phyloP scores from a whole-genome alignment of 768 basidiomycete genomes.

The Mycena floridula region DNA sequence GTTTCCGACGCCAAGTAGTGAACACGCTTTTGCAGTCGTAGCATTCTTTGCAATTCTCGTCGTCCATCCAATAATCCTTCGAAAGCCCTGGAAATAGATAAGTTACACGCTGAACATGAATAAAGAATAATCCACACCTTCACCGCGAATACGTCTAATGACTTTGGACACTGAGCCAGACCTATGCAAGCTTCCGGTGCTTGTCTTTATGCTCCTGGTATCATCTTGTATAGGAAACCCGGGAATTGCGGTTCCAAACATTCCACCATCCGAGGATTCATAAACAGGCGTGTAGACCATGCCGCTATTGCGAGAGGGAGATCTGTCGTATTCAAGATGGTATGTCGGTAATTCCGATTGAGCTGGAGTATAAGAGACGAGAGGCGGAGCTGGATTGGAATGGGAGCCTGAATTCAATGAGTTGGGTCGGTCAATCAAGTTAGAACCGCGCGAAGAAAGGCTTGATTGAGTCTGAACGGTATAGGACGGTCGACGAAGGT shows the following conservation, averaged over 20 bases:
- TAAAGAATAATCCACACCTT: conserved; percentile 45
- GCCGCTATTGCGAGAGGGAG: conserved; percentile 42
- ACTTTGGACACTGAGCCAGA: conserved; percentile 87
- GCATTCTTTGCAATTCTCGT: conserved; percentile 91
- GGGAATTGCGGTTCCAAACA: conserved; percentile 75
- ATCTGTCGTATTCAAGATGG: conserved; percentile 55
- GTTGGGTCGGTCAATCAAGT: conserved; percentile 56
- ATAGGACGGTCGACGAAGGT: conserved; percentile 58
- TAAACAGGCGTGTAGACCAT: conserved; percentile 44
- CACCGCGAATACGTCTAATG: conserved; percentile 84
- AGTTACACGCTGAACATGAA: conserved; percentile 4
- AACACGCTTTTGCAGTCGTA: conserved; percentile 95
- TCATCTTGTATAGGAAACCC: conserved; percentile 93
- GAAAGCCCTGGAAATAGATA: conserved; percentile 55
- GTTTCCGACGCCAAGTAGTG: conserved; percentile 90
- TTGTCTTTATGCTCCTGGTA: conserved; percentile 77
- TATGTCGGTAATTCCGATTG: conserved; percentile 75
- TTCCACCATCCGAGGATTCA: conserved; percentile 48
- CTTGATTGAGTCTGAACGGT: conserved; percentile 39
- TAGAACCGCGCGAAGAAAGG: conserved; percentile 38
- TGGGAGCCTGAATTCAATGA: conserved; percentile 47
- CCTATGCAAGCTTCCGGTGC: conserved; percentile 55
- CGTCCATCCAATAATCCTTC: conserved; percentile 98
- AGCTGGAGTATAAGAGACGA: conserved; percentile 81
- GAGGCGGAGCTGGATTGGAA: conserved; percentile 65